A percentile compares a stretch with the other conserved stretches of the same genome.
phyloP scores from a whole-genome alignment of 2,329 filamentous ascomycete genomes.

The Botryotinia globosa region DNA sequence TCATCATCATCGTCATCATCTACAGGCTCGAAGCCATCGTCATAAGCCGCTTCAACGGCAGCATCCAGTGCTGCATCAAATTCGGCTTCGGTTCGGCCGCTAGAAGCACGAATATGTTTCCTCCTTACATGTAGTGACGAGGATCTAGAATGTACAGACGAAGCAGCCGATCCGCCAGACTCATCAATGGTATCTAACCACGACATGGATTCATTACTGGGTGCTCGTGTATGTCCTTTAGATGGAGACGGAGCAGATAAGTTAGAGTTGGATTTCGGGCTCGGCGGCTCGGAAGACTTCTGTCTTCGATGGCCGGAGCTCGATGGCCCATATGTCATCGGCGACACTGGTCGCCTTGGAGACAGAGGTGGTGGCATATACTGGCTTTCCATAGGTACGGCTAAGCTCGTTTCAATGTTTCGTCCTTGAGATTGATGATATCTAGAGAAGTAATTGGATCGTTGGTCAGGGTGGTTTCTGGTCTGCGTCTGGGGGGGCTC shows the following conservation, averaged over 20 bases:
- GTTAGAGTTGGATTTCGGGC: not conserved
- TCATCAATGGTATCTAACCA: conserved; percentile 96
- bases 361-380: conserved; percentile 72
- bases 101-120: conserved; percentile 66
- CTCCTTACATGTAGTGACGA: conserved; percentile 67
- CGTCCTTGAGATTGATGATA: conserved; percentile 10
- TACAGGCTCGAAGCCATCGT: conserved; percentile 81
- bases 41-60: conserved; percentile 92
- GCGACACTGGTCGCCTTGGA: conserved; percentile 57
- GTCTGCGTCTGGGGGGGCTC: conserved; percentile 34
- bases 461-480: conserved; percentile 35
- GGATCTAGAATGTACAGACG: conserved; percentile 77
- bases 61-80: conserved; percentile 94
- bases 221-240: conserved; percentile 52
- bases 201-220: conserved; percentile 78
- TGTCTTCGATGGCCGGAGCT: conserved; percentile 39
- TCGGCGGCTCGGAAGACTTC: conserved; percentile 8
- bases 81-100: conserved; percentile 77
- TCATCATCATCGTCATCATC: conserved; percentile 45
- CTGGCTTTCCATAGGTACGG: conserved; percentile 52
- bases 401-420: conserved; percentile 38
- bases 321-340: conserved; percentile 36
- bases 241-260: conserved; percentile 34
- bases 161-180: conserved; percentile 74
- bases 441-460: conserved; percentile 13